Conservation (phyloP, 768 basidiomycete species). For the Boletus reticuloceps region DNA sequence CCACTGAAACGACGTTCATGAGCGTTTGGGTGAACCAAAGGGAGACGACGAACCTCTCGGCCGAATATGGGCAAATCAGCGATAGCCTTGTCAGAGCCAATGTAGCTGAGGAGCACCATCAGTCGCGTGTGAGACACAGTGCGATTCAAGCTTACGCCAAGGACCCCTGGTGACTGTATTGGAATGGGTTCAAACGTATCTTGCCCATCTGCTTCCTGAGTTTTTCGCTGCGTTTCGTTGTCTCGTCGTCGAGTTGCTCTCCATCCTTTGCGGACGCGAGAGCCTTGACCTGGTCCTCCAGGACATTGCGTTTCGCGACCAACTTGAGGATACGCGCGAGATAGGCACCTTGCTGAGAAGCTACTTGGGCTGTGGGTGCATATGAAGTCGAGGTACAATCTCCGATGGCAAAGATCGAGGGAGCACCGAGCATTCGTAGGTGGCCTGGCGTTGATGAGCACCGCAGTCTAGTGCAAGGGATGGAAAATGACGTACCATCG, state of each 20-base stretch:
- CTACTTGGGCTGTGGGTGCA: conserved; percentile 97
- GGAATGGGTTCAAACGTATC: conserved; percentile 82
- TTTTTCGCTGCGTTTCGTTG: conserved; percentile 51
- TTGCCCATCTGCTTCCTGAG: conserved; percentile 67
- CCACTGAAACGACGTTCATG: conserved; percentile 43
- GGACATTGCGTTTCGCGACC: conserved; percentile 68
- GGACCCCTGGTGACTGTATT: conserved; percentile 96
- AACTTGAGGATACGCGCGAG: conserved; percentile 79
- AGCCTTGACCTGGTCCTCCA: conserved; percentile 44
- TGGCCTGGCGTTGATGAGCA: conserved; percentile 47
- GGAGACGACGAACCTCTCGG: conserved; percentile 56
- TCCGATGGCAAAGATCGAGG: conserved; percentile 84
- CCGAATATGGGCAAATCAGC: conserved; percentile 95
- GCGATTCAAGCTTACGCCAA: conserved; percentile 53
- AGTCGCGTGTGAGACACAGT: not conserved
- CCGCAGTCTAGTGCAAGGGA: not conserved
- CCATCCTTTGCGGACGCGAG: conserved; percentile 20
- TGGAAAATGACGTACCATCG: conserved; percentile 52
- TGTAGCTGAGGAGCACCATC: conserved; percentile 50
- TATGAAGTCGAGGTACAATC: conserved; percentile 94
- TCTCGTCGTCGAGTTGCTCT: conserved; percentile 24
- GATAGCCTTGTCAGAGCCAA: conserved; percentile 96
- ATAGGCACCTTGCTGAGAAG: conserved; percentile 91
- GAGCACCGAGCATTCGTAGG: conserved; percentile 75
- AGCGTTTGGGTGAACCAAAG: not conserved